These are phyloP conservation scores for Diplodia mutila DNA, from an alignment of 2,329 filamentous ascomycete genomes.

Conservation along the genomic window DNA sequence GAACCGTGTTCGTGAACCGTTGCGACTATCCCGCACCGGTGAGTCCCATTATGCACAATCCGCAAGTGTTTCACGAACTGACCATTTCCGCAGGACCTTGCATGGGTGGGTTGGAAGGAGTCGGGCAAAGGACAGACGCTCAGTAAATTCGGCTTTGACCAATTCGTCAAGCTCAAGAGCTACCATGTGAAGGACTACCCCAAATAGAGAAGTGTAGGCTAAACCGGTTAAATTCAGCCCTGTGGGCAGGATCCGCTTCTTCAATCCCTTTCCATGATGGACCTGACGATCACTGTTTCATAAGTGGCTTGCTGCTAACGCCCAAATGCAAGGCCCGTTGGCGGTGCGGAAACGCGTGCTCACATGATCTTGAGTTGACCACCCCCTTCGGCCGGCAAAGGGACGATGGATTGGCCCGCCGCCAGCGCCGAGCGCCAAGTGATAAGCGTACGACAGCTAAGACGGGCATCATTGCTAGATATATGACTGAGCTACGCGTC, in stretches of 20 bases:
- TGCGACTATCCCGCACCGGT: constrained; percentile 91
- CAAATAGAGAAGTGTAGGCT: constrained; percentile 45
- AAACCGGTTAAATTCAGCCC: constrained; percentile 17
- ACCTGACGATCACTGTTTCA: constrained; percentile 16
- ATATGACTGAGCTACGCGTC: constrained; percentile 25
- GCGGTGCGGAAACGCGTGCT: constrained; percentile 31
- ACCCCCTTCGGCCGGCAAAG: background rate
- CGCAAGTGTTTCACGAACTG: constrained; percentile 35
- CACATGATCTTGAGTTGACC: constrained; percentile 29
- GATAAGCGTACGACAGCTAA: constrained; percentile 22
- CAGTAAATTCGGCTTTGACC: constrained; percentile 88
- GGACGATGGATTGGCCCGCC: constrained; percentile 20
- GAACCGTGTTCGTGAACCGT: constrained; percentile 94
- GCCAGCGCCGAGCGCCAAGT: constrained; percentile 25
- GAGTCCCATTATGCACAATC: constrained; percentile 49
- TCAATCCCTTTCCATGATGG: background rate
- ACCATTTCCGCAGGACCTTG: constrained; percentile 67
- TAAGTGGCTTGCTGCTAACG: constrained; percentile 2
- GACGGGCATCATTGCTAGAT: constrained; percentile 9
- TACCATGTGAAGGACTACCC: constrained; percentile 85
- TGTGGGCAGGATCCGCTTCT: constrained; percentile 7
- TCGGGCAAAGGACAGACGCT: constrained; percentile 90
- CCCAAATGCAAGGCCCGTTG: constrained; percentile 21
- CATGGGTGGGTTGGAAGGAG: constrained; percentile 98
- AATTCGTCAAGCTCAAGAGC: constrained; percentile 96